These are phyloP conservation scores for Tetratostichococcus sp. DNA, from an alignment of 139 green algal genomes.

Conservation along the genomic window DNA sequence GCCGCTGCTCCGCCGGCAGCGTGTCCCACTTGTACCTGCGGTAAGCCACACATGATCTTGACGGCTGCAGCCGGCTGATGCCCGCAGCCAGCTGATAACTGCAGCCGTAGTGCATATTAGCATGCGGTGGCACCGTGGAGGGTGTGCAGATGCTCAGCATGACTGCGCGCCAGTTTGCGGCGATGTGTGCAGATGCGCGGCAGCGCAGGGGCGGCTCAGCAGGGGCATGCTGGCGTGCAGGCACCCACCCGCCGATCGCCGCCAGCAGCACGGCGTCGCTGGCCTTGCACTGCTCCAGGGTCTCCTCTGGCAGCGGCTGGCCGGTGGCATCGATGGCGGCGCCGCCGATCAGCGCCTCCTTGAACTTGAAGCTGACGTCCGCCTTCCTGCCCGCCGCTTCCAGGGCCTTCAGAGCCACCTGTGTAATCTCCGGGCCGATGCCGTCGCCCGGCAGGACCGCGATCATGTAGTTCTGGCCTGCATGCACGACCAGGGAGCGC, in stretches of 20 bases:
- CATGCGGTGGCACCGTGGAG: too few relatives aligned
- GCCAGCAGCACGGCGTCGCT: constrained; percentile 91
- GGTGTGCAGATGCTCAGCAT: too few relatives aligned
- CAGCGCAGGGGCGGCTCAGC: too few relatives aligned
- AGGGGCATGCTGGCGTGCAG: too few relatives aligned
- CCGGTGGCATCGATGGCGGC: constrained; percentile 92
- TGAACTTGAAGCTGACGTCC: constrained; percentile 77
- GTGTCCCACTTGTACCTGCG: constrained; percentile 98
- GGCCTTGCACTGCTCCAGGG: constrained; percentile 73
- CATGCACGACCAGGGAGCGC: background rate
- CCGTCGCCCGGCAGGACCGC: constrained; percentile 91
- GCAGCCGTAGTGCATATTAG: too few relatives aligned
- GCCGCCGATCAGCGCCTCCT: constrained; percentile 83
- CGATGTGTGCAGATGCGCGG: too few relatives aligned
- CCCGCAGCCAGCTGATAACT: too few relatives aligned
- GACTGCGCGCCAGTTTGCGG: too few relatives aligned
- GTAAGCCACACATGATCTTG: background rate
- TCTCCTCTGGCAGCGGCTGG: constrained; percentile 81
- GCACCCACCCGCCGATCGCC: constrained; percentile 79
- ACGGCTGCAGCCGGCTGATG: too few relatives aligned
- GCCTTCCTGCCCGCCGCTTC: constrained; percentile 59
- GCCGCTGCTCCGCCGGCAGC: constrained; percentile 70
- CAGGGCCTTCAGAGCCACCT: constrained; percentile 74
- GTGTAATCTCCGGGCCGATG: constrained; percentile 97
- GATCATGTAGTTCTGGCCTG: constrained; percentile 59